Conservation (phyloP, 1,284 basidiomycete species). For the Takashimella koratensis region DNA sequence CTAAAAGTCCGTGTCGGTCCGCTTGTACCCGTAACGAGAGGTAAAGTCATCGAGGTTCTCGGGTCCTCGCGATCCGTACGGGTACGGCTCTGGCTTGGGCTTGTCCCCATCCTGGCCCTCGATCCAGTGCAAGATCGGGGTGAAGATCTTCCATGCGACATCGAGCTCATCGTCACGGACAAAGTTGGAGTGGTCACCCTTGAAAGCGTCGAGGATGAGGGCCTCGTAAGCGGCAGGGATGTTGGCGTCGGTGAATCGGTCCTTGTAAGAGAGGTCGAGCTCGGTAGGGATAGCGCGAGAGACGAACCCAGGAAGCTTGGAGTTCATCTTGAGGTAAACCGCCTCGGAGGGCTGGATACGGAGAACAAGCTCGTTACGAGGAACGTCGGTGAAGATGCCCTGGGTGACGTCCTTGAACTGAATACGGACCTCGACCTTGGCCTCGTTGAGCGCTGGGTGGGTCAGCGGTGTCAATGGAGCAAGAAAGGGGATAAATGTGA, state of each 20-base stretch:
- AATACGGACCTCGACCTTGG: conserved; percentile 92
- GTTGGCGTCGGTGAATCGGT: conserved; percentile 78
- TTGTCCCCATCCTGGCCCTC: conserved; percentile 58
- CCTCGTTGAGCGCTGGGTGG: conserved; percentile 78
- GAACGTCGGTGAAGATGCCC: conserved; percentile 92
- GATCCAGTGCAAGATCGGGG: conserved; percentile 91
- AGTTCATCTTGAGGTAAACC: conserved; percentile 91
- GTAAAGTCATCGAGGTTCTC: conserved; percentile 74
- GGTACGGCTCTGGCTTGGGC: conserved; percentile 69
- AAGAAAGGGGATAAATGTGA: no score
- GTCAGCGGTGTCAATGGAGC: no score
- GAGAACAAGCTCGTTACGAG: conserved; percentile 90
- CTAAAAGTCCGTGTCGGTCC: conserved; percentile 69
- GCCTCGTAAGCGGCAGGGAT: conserved; percentile 95
- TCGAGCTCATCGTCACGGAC: conserved; percentile 93
- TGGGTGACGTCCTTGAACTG: conserved; percentile 94
- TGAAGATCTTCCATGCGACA: conserved; percentile 97
- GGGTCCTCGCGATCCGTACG: conserved; percentile 91
- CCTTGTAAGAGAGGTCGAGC: conserved; percentile 96
- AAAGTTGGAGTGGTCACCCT: conserved; percentile 62
- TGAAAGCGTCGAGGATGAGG: conserved; percentile 82
- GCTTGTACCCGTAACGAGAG: conserved; percentile 70
- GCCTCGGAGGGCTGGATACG: conserved; percentile 93
- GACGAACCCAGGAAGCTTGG: conserved; percentile 83
- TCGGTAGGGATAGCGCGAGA: conserved; percentile 88